These are phyloP conservation scores for Botrytis fragariae DNA, from an alignment of 2,329 filamentous ascomycete genomes.

Conservation along the genomic window DNA sequence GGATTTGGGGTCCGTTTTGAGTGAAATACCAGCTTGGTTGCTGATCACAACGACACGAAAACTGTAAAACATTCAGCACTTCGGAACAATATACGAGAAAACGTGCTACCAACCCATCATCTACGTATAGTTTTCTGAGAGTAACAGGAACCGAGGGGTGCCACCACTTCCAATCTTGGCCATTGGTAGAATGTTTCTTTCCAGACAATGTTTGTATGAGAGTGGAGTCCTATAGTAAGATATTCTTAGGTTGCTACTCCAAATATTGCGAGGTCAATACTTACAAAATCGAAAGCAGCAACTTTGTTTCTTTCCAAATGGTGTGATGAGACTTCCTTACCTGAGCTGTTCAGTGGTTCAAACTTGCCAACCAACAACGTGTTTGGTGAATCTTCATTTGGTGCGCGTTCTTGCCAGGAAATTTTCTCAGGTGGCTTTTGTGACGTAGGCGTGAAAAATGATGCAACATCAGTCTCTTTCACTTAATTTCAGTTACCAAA, in stretches of 20 bases:
- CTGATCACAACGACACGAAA: slow-evolving; percentile 78
- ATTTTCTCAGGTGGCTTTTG: slow-evolving; percentile 78
- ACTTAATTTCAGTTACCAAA: slow-evolving; percentile 23
- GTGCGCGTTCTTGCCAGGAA: slow-evolving; percentile 66
- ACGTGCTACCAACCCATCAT: slow-evolving; percentile 58
- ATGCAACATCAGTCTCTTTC: slow-evolving; percentile 67
- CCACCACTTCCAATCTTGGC: slow-evolving; percentile 95
- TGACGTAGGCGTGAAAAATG: slow-evolving; percentile 84
- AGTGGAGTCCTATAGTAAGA: slow-evolving; percentile 69
- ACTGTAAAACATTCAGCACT: slow-evolving; percentile 42
- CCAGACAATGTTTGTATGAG: slow-evolving; percentile 78
- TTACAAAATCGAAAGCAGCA: slow-evolving; percentile 68
- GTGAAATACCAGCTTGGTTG: slow-evolving; percentile 81
- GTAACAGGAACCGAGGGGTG: slow-evolving; percentile 64
- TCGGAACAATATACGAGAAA: slow-evolving; percentile 8
- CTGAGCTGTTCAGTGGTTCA: slow-evolving; percentile 44
- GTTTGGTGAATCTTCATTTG: slow-evolving; percentile 46
- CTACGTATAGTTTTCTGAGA: slow-evolving; percentile 62
- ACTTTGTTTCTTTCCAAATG: slow-evolving; percentile 53
- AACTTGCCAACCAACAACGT: slow-evolving; percentile 77
- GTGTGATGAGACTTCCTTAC: slow-evolving; percentile 1
- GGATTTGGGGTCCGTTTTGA: slow-evolving; percentile 70
- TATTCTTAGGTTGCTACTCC: neutral
- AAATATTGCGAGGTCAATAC: slow-evolving; percentile 15
- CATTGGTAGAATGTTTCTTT: slow-evolving; percentile 69